phyloP scores from a whole-genome alignment of 495 filamentous ascomycete genomes.

The Tuber microsphaerosporum region DNA sequence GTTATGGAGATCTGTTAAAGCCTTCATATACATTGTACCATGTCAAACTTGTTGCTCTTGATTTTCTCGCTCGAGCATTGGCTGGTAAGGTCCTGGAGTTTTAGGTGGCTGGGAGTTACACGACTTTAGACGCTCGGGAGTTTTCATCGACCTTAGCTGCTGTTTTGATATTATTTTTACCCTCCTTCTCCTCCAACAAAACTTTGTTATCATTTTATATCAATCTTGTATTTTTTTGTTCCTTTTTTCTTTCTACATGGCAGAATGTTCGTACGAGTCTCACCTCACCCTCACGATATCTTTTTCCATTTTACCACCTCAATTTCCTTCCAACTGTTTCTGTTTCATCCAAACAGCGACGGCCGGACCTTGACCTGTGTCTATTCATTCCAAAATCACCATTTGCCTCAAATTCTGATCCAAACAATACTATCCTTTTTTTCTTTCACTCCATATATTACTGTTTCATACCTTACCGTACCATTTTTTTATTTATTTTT shows the following conservation, averaged over 20 bases:
- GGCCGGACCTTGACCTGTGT: constrained; percentile 4
- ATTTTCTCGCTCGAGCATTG: not conserved
- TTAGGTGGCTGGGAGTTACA: constrained; percentile 4
- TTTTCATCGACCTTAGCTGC: not conserved
- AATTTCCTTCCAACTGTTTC: constrained; percentile 2
- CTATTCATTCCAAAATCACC: not conserved
- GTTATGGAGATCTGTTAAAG: not conserved
- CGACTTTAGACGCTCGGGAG: not conserved
- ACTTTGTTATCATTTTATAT: not conserved
- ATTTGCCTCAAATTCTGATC: not conserved
- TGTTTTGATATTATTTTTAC: constrained; percentile 4
- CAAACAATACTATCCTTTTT: not conserved
- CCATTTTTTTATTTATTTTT: not conserved
- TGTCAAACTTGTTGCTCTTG: not conserved
- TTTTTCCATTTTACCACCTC: not conserved
- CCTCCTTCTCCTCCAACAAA: not conserved
- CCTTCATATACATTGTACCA: constrained; percentile 5
- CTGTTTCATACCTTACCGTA: not conserved
- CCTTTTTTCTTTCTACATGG: not conserved
- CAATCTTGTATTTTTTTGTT: constrained; percentile 2
- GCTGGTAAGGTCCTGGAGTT: constrained; percentile 1
- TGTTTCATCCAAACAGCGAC: constrained; percentile 4
- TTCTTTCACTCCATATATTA: not conserved
- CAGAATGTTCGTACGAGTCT: not conserved
- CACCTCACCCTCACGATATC: not conserved